phyloP scores from a whole-genome alignment of 768 basidiomycete species.

The Pleurotus giganteus region DNA sequence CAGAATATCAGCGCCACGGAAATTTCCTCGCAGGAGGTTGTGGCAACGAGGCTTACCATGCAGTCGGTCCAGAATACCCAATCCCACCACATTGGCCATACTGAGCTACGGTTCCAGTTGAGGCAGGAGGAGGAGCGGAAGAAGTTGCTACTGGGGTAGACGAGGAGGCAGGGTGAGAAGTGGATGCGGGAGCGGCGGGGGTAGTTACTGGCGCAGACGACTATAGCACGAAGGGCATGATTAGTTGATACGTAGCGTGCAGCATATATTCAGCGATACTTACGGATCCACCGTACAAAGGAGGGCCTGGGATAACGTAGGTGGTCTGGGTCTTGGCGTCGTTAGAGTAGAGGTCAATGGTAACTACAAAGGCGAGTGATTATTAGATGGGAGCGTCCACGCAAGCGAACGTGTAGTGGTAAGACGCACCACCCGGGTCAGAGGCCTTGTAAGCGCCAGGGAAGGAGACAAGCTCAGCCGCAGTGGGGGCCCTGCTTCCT shows the following conservation, averaged over 20 bases:
- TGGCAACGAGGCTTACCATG: slow-evolving; percentile 26
- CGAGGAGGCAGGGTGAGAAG: slow-evolving; percentile 16
- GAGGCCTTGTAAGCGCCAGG: slow-evolving; percentile 43
- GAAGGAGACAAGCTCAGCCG: slow-evolving; percentile 45
- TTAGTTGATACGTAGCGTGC: too few relatives aligned
- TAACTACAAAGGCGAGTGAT: slow-evolving; percentile 25
- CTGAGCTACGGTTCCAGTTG: slow-evolving; percentile 29
- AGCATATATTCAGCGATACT: background rate
- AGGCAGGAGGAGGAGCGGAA: slow-evolving; percentile 11
- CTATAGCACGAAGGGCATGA: background rate
- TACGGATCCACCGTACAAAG: slow-evolving; percentile 39
- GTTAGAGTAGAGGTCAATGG: slow-evolving; percentile 38
- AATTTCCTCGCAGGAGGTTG: background rate
- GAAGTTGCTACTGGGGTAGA: slow-evolving; percentile 13
- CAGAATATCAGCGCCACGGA: background rate
- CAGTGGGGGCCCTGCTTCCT: slow-evolving; percentile 35
- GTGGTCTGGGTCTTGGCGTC: slow-evolving; percentile 36
- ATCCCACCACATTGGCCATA: slow-evolving; percentile 45
- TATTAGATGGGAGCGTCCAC: background rate
- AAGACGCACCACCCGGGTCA: slow-evolving; percentile 39
- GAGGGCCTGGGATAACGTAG: slow-evolving; percentile 43
- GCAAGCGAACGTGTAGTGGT: background rate
- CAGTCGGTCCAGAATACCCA: slow-evolving; percentile 36
- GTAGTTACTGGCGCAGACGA: background rate
- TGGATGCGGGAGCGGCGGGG: background rate